Base-by-base conservation (phyloP, 2,329 filamentous ascomycete species). In the Pseudogymnoascus sp. region DNA sequence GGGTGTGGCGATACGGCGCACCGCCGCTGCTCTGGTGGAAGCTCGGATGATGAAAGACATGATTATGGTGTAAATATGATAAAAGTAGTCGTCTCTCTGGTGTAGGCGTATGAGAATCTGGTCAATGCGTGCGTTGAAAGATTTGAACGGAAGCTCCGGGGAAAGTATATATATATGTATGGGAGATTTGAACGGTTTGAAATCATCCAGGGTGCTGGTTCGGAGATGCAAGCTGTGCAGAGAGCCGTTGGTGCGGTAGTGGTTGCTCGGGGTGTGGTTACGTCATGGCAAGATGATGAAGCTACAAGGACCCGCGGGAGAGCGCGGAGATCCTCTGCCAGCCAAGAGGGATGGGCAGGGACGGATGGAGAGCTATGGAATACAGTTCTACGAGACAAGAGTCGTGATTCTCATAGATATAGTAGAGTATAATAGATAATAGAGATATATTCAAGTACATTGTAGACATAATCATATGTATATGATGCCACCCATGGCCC, bases 1-100 rank as follows among this genome's bases (percentile, higher is more conserved):
- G 11, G 39, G 38, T 22, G 41, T 23, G 19, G 45, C 22, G 19
- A 45, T 59, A 12, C 62, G 60, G 25, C 63, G 64, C 64, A 60
- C 55, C 12, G 63, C 64, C 36, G 63, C 63, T 14, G 60, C 36
- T 9, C 19, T 25, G 9, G 64, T 45, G 1, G 65, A 62, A 60
- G 64, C 66, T 59, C 68, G 64, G 36, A 67, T 59, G 38, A 71
- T 35, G 65, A 69, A 69, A 64, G 69, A 71, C 70, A 61, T 61
- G 30, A 33, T 52, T 55, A 35, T 58, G 49, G 23, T 30, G 30
- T n/a, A 30, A 42, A 42, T 22, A 3, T 42, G 39, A 22, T 22
- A 22, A 42, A 39, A 39, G 12, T 6, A 2, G 6, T 42, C 39
- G 39, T 42, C 16, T 42, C 16, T 22, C 9, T 3, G 16, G 8